Evolutionary conservation across 2,329 filamentous ascomycete genomes (phyloP), one percentile per base, ranked within the genome.

Genomic region (Colletotrichum sp.): DNA sequence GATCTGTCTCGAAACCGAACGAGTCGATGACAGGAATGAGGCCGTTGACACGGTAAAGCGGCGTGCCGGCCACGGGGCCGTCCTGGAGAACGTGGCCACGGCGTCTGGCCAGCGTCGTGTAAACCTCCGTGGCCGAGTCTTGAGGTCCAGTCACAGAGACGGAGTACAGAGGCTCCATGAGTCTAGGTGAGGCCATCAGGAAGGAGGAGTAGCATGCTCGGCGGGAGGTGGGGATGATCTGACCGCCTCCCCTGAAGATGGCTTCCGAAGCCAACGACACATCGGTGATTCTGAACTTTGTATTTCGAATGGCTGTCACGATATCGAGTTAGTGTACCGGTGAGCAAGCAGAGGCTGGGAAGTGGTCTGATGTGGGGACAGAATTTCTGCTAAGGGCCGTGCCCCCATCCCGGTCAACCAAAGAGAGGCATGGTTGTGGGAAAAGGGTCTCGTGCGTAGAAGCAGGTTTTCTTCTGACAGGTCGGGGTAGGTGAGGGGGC

Each of bases 1-100:
- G 89, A 87, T 99, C 97, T 16, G 97, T 99, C 88, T 99, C 97
- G 85, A 99, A 99, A 24, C 97, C 97, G 82, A 99, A 99, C 34
- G 93, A 96, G 87, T 99, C 97, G 82, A 99, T 98, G 75, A 99
- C 97, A 12, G 97, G 97, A 72, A 99, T 93, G 66, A 99, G 89
- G 5, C 97, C 97, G 81, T 93, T 95, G 69, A 98, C 96, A 26
- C 95, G 94, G 86, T 98, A 99, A 13, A 99, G 90, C 6, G 96
- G 97, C 12, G 97, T 99, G 28, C 97, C 97, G 0, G 96, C 96
- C 76, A 99, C 95, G 16, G 96, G 96, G 0, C 95, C 95, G 83
- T 99, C 97, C n/a, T 95, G 93, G 30, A 99, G 89, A 32, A 99
- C 96, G 85, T 99, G 97, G 1, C 97, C 97, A 80, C 97, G 90